Base-by-base conservation (phyloP, 2,329 filamentous ascomycete genomes). In the Pyricularia pennisetigena region DNA sequence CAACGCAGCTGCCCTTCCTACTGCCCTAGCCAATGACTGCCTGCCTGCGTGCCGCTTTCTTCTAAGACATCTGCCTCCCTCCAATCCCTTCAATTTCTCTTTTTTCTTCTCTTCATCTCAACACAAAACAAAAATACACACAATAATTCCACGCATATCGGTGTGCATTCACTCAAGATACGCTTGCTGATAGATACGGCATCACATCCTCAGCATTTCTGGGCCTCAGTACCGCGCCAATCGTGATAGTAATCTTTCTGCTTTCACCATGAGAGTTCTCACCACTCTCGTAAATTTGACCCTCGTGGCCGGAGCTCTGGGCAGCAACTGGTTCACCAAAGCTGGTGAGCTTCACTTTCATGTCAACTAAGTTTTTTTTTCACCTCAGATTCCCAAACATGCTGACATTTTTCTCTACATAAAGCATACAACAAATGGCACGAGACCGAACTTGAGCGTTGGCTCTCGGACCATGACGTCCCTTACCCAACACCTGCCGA, bases 371-470 rank as follows among this genome's bases (percentile, higher is more conserved):
- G 64, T 68, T 23, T 66, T n/a, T 16, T 57, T 62, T 20, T 29
- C 61, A 29, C 12, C 26, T 30, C 28, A 30, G 16, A 64, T 3
- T 7, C 30, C 26, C 26, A 29, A 20, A 29, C 20, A 66, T 29
- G 30, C 32, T 64, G 35, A 67, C 57, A 62, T 23, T 35, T 6
- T 64, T 65, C 64, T 69, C 69, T 69, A 72, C 65, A 14, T 35
- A 5, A 75, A 97, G 94, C 90, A 20, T 98, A 98, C 85, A 97
- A 98, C 82, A 97, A 95, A 79, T 99, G 95, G 95, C 94, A 98
- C 75, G 90, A 98, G 83, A 97, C 92, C 26, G 95, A 99, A 84
- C 88, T 99, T 32, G 94, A 99, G 82, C 88, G 94, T 75, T 99
- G 95, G 95, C 88, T 99, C 66, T 91, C 91, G 32, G 95, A 99